phyloP scores from a whole-genome alignment of 352 stramenopile genomes.

The Phytophthora idaei region DNA sequence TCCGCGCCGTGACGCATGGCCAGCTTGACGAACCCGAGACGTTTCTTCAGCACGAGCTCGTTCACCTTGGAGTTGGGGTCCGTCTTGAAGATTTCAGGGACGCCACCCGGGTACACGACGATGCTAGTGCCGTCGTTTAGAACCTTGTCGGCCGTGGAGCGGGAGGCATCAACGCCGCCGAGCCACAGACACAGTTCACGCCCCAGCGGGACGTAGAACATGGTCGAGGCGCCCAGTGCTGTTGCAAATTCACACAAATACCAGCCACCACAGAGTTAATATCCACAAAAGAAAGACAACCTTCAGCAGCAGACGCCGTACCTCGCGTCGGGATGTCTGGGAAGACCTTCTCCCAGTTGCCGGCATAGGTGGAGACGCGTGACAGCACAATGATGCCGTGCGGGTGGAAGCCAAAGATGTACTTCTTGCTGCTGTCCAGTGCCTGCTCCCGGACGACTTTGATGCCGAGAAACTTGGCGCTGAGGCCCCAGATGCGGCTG shows the following conservation, averaged over 20 bases:
- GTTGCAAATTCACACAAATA: not conserved
- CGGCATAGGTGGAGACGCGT: constrained; percentile 65
- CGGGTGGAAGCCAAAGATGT: constrained; percentile 78
- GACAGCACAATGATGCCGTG: constrained; percentile 82
- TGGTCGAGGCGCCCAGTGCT: constrained; percentile 68
- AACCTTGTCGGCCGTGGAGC: constrained; percentile 76
- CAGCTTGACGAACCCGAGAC: constrained; percentile 84
- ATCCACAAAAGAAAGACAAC: not conserved
- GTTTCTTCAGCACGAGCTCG: constrained; percentile 75
- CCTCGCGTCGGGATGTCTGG: constrained; percentile 56
- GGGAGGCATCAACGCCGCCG: constrained; percentile 73
- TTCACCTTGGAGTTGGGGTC: constrained; percentile 80
- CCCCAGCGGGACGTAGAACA: constrained; percentile 72
- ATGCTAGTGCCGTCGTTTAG: constrained; percentile 70
- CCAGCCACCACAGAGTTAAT: constrained; percentile 4
- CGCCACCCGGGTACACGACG: constrained; percentile 75
- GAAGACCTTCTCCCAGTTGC: constrained; percentile 78
- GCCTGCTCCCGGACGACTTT: constrained; percentile 71
- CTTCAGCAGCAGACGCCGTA: constrained; percentile 13
- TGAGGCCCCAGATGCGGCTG: constrained; percentile 55
- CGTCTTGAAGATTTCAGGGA: constrained; percentile 80
- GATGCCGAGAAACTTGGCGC: constrained; percentile 53
- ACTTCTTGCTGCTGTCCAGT: constrained; percentile 69
- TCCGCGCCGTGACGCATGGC: constrained; percentile 78
- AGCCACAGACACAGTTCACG: constrained; percentile 78